A percentile compares a stretch with the other conserved stretches of the same genome.
Conservation (phyloP, 2,329 filamentous ascomycete genomes). For the Rhexocercosporidium sp. region DNA sequence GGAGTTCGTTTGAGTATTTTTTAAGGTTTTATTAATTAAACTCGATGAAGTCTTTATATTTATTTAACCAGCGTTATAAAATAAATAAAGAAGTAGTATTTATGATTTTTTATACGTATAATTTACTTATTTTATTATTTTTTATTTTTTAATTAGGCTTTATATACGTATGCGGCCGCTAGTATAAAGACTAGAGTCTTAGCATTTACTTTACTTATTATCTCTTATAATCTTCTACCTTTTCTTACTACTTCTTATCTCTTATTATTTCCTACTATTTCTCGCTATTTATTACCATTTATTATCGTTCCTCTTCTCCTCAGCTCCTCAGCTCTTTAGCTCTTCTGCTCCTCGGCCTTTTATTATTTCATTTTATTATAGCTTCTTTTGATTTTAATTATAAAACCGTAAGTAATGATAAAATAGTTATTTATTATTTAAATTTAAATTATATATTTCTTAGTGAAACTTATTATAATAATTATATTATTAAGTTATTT, state of each 20-base stretch:
- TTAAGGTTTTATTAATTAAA: too few species aligned
- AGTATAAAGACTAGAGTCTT: not conserved
- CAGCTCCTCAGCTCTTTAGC: not conserved
- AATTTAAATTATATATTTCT: not conserved
- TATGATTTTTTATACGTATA: too few species aligned
- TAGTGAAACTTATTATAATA: not conserved
- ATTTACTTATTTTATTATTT: not conserved
- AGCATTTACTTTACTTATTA: too few species aligned
- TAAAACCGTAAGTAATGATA: not conserved
- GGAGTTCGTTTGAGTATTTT: too few species aligned
- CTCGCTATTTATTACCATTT: not conserved
- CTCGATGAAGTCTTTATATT: too few species aligned
- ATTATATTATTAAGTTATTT: not conserved
- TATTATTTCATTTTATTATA: not conserved
- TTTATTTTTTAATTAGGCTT: not conserved
- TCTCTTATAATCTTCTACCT: too few species aligned
- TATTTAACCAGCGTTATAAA: too few species aligned
- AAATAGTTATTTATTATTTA: conserved; percentile 1
- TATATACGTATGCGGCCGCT: not conserved
- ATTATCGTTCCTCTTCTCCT: not conserved
- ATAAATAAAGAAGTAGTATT: too few species aligned
- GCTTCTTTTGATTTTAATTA: not conserved
- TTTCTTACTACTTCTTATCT: too few species aligned
- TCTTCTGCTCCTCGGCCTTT: not conserved
- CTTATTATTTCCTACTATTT: too few species aligned